Percentiles rank a stretch among this genome's conserved stretches.
phyloP scores from a whole-genome alignment of 768 basidiomycete genomes.

The Cantharellus anzutake region DNA sequence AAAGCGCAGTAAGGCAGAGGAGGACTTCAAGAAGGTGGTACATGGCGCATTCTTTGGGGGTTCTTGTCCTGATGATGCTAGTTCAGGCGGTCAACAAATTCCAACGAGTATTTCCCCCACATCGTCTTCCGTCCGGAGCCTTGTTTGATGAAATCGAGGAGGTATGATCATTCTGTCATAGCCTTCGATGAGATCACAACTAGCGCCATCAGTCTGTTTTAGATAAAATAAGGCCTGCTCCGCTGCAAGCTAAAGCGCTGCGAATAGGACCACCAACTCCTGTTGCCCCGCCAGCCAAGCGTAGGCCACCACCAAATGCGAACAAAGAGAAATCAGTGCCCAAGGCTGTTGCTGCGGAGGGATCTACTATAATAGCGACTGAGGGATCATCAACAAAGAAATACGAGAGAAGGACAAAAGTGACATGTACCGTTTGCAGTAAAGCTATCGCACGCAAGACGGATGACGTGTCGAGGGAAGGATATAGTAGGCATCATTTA shows the following conservation, averaged over 20 bases:
- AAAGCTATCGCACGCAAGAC: neutral
- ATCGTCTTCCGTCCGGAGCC: conserved; percentile 2
- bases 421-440: neutral
- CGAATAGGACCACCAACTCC: neutral
- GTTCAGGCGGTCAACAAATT: neutral
- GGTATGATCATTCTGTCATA: neutral
- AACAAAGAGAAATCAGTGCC: no score
- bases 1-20: no score
- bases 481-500: neutral
- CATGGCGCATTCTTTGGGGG: no score
- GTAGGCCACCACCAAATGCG: neutral
- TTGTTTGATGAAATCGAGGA: neutral
- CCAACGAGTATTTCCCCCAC: conserved; percentile 1
- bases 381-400: neutral
- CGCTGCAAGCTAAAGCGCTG: neutral
- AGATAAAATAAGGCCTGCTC: neutral
- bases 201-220: neutral
- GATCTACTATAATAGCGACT: neutral
- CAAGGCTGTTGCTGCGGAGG: no score
- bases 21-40: no score
- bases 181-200: neutral
- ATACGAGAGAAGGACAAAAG: neutral
- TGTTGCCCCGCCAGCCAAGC: neutral
- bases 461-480: neutral
- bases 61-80: neutral